Conservation (phyloP, 345 rosid species). For the Eutrema yunnanense region DNA sequence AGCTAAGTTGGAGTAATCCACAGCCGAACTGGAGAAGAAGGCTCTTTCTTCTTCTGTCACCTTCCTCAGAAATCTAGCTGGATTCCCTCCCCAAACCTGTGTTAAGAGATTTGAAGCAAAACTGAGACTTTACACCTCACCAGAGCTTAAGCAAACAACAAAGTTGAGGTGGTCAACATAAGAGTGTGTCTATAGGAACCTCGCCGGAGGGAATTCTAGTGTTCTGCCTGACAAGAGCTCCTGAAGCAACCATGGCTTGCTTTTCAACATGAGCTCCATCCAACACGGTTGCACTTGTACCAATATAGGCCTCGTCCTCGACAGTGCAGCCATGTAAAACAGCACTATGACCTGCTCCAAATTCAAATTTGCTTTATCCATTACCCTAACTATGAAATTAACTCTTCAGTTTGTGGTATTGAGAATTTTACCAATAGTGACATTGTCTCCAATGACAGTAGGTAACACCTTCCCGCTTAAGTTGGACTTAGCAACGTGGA, state of each 20-base stretch:
- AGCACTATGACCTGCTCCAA: conserved; percentile 74
- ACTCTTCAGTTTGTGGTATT: background rate
- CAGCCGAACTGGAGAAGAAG: conserved; percentile 66
- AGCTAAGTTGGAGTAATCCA: conserved; percentile 63
- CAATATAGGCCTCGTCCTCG: conserved; percentile 81
- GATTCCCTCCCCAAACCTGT: conserved; percentile 95
- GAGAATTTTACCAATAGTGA: conserved; percentile 51
- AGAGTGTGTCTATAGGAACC: conserved; percentile 34
- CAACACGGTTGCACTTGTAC: conserved; percentile 73
- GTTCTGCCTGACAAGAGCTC: conserved; percentile 89
- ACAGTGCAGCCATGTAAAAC: conserved; percentile 87
- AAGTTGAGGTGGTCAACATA: background rate
- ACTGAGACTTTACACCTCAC: background rate
- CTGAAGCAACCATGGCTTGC: conserved; percentile 88
- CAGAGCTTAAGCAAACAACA: background rate
- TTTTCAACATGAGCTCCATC: conserved; percentile 90
- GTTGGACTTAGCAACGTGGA: conserved; percentile 82
- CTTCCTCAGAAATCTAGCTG: conserved; percentile 77
- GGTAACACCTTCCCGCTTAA: conserved; percentile 78
- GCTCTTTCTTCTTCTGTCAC: conserved; percentile 77
- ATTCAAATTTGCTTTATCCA: background rate
- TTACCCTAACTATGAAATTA: background rate
- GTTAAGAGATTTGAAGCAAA: background rate
- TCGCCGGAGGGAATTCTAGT: conserved; percentile 80
- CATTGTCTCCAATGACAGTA: conserved; percentile 68